phyloP scores from a whole-genome alignment of 2,329 filamentous ascomycete species.

The Apiospora kogelbergensis region DNA sequence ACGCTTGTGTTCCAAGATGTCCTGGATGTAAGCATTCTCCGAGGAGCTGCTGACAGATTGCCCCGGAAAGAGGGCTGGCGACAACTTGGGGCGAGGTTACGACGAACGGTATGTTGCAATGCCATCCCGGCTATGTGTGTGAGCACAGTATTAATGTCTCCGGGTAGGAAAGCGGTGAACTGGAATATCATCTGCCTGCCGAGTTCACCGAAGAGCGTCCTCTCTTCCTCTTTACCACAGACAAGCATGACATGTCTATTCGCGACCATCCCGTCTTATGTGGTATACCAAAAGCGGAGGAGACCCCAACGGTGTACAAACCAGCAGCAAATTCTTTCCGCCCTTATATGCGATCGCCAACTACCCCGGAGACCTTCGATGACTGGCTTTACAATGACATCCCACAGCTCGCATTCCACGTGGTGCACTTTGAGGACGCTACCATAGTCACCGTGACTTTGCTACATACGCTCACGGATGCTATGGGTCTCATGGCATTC shows the following conservation, averaged over 20 bases:
- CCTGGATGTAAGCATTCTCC: neutral
- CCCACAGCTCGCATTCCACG: neutral
- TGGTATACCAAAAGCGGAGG: neutral
- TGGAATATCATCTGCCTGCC: neutral
- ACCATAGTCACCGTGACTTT: neutral
- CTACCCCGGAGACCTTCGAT: neutral
- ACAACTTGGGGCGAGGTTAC: conserved; percentile 3
- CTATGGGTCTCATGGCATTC: conserved; percentile 9
- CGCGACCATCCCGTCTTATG: neutral
- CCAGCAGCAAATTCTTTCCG: neutral
- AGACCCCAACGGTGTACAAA: neutral
- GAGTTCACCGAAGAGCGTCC: neutral
- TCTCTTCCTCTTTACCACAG: conserved; percentile 1
- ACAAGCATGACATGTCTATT: conserved; percentile 5
- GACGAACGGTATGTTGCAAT: neutral
- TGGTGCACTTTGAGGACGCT: neutral
- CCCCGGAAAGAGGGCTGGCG: conserved; percentile 3
- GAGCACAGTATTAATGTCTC: neutral
- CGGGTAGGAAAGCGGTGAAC: neutral
- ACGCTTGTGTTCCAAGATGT: conserved; percentile 5
- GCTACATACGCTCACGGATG: conserved; percentile 3
- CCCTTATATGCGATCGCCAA: neutral
- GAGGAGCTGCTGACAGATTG: neutral
- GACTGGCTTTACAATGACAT: neutral
- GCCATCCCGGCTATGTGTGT: no score